phyloP scores from a whole-genome alignment of 208 protist genomes.

The Lotmaria passim region DNA sequence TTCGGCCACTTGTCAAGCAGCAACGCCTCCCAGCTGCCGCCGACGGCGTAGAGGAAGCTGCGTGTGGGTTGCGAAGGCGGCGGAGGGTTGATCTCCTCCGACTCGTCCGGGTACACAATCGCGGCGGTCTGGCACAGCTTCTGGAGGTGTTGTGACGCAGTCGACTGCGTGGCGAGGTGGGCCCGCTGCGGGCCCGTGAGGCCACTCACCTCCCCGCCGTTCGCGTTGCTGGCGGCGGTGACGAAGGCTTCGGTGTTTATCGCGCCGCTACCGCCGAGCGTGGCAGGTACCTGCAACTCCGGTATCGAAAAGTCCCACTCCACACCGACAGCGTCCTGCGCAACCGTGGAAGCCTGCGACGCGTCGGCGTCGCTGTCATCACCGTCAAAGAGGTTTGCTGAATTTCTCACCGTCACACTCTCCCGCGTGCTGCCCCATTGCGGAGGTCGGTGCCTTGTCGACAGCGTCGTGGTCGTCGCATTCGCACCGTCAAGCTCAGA shows the following conservation, averaged over 20 bases:
- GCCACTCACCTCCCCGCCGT: conserved; percentile 2
- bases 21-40: conserved; percentile 86
- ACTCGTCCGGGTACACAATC: conserved; percentile 58
- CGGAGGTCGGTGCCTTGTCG: background rate
- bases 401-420: background rate
- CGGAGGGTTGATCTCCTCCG: conserved; percentile 79
- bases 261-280: background rate
- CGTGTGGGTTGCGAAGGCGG: conserved; percentile 57
- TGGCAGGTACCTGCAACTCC: background rate
- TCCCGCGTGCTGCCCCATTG: background rate
- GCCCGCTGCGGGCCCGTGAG: background rate
- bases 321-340: background rate
- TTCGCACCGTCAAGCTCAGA: background rate
- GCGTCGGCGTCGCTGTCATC: background rate
- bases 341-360: background rate
- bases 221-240: background rate
- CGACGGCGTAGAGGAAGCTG: conserved; percentile 63
- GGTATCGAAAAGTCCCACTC: conserved; percentile 33
- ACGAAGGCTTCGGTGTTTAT: background rate
- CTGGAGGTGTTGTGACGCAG: conserved; percentile 16
- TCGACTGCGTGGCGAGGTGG: background rate
- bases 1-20: conserved; percentile 88
- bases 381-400: background rate
- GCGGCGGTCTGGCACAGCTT: conserved; percentile 12
- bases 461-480: too few relatives aligned